Conservation (phyloP, 768 basidiomycete species). For the Daedaleopsis nitida region DNA sequence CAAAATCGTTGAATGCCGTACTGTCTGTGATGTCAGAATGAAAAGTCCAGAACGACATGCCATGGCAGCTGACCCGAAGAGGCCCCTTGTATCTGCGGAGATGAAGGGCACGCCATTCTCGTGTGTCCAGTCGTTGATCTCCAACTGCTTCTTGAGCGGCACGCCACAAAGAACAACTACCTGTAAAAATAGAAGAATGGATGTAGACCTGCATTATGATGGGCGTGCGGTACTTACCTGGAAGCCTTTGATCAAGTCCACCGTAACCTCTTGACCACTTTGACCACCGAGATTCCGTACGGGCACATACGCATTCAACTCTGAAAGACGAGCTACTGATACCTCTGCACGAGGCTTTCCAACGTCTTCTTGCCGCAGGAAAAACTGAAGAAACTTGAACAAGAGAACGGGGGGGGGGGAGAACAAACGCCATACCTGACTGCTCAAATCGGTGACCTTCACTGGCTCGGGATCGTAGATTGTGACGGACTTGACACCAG, state of each 20-base stretch:
- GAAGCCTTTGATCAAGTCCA: slow-evolving; percentile 83
- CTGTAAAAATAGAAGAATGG: slow-evolving; percentile 39
- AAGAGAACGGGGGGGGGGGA: background rate
- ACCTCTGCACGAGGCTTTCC: slow-evolving; percentile 88
- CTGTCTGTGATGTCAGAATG: slow-evolving; percentile 40
- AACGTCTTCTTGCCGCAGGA: slow-evolving; percentile 83
- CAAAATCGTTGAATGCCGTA: slow-evolving; percentile 96
- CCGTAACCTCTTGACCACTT: slow-evolving; percentile 73
- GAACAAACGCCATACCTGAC: slow-evolving; percentile 58
- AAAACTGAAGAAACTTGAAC: slow-evolving; percentile 66
- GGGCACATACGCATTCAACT: slow-evolving; percentile 95
- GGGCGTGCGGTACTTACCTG: slow-evolving; percentile 57
- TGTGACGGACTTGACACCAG: slow-evolving; percentile 97
- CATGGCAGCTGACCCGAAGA: slow-evolving; percentile 75
- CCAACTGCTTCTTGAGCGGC: slow-evolving; percentile 78
- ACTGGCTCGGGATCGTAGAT: slow-evolving; percentile 93
- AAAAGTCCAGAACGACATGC: background rate
- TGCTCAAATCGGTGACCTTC: slow-evolving; percentile 85
- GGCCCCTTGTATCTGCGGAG: slow-evolving; percentile 85
- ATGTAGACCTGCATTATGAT: background rate
- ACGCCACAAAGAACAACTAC: slow-evolving; percentile 88
- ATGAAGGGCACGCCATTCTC: slow-evolving; percentile 88
- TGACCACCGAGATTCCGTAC: slow-evolving; percentile 83
- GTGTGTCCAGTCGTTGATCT: slow-evolving; percentile 96
- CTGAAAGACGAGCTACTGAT: slow-evolving; percentile 85